Evolutionary conservation across 768 basidiomycete species (phyloP).

Genomic region (Inosperma sp.): DNA sequence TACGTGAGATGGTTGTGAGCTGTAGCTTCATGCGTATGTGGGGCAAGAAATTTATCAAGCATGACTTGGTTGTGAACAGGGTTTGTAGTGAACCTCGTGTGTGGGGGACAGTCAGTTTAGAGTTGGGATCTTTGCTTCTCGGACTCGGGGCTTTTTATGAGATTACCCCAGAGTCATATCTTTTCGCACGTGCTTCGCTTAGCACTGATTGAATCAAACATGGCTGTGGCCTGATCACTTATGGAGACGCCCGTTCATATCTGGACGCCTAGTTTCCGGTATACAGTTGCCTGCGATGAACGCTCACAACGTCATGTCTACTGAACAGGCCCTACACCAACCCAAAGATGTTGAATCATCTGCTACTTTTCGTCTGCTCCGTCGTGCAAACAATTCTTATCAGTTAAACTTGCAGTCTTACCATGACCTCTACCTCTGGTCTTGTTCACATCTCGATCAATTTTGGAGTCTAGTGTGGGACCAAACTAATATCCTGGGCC

Average conservation of each 20-base stretch:
- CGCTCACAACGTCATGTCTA: too few relatives aligned
- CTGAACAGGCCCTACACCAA: conserved; percentile 37
- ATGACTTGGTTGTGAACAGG: conserved; percentile 12
- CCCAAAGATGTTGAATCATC: conserved; percentile 41
- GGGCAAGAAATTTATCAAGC: conserved; percentile 72
- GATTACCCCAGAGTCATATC: neutral
- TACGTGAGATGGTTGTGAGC: conserved; percentile 69
- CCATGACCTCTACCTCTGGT: conserved; percentile 65
- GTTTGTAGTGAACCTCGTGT: conserved; percentile 12
- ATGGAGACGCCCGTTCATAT: too few relatives aligned
- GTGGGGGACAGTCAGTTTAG: conserved; percentile 3
- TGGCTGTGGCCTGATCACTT: too few relatives aligned
- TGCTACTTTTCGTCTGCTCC: conserved; percentile 46
- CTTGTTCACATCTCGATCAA: conserved; percentile 47
- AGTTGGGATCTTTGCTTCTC: neutral
- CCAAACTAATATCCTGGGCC: conserved; percentile 52
- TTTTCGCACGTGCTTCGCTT: conserved; percentile 3
- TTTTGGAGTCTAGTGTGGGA: conserved; percentile 83
- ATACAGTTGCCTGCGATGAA: too few relatives aligned
- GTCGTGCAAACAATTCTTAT: conserved; percentile 45
- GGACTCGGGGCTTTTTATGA: neutral
- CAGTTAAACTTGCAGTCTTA: conserved; percentile 48
- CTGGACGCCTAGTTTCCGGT: too few relatives aligned
- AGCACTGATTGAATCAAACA: too few relatives aligned
- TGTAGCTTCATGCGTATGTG: conserved; percentile 67